Base-by-base conservation (phyloP, 2,329 filamentous ascomycete species). In the Fusarium sp. region DNA sequence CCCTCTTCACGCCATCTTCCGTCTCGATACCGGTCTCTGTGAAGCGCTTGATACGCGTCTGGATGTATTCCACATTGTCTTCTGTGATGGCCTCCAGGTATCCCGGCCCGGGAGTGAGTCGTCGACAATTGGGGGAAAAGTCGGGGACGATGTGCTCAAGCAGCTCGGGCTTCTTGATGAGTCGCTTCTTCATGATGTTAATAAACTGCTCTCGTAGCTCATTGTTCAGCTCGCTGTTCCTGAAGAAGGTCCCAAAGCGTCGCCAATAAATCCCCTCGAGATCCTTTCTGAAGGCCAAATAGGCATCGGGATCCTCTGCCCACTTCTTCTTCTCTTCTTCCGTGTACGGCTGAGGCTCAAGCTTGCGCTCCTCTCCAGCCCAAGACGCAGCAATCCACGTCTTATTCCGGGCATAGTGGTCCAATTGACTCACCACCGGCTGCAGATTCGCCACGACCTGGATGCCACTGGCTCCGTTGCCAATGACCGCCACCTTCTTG, bases 321-420 rank as follows among this genome's bases (percentile, higher is more conserved):
- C 93, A 93, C 0, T 86, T 84, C 22, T 89, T 83, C 64, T 90
- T 85, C 40, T 92, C 88, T 24, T 91, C 88, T 2, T 87, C 75
- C 0, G 84, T 80, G 73, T 89, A 90, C 1, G 85, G 84, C 54
- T 91, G 90, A 0, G 91, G 85, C 37, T 87, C 87, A 1, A 89
- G 83, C 34, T 87, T 88, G 35, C 89, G 87, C 74, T 88, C 82
- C 67, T 88, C 83, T 37, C 88, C 85, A 0, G 88, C 88, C 80
- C 90, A 92, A 0, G 89, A 89, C 2, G 89, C 86, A 0, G 91
- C 89, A 31, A 93, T 89, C 92, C 92, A 94, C 0, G 92, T 93
- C 35, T 85, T 87, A 74, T 88, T 91, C 11, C 92, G 85, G 1
- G 87, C 90, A 72, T 93, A 93, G 79, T 92, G 90, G 71, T 93